phyloP scores from a whole-genome alignment of 2,329 filamentous ascomycete genomes.

The Aspergillus aculeatus region DNA sequence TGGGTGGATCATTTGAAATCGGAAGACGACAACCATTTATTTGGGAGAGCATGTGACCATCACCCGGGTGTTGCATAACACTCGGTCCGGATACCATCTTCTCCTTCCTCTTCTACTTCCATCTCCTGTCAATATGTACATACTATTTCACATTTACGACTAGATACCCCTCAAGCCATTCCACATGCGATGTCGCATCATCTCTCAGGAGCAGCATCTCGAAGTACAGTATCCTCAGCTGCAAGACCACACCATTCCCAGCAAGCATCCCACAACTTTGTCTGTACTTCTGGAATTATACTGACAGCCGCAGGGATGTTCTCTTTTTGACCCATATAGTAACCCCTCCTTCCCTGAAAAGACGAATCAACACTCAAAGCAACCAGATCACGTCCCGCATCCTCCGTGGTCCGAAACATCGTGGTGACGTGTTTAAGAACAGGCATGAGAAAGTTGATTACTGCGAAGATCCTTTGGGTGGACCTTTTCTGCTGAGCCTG shows the following conservation, averaged over 20 bases:
- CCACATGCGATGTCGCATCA: background rate
- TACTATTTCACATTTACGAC: too few species aligned
- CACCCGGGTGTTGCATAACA: too few species aligned
- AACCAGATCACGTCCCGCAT: constrained; percentile 21
- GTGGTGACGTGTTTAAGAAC: constrained; percentile 18
- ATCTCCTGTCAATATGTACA: too few species aligned
- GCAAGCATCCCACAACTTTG: constrained; percentile 19
- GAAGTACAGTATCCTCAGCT: constrained; percentile 12
- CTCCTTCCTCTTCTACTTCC: too few species aligned
- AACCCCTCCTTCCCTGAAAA: constrained; percentile 17
- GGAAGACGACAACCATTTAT: too few species aligned
- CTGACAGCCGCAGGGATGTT: background rate
- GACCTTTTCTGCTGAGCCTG: constrained; percentile 18
- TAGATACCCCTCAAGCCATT: background rate
- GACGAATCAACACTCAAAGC: constrained; percentile 14
- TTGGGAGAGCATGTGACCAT: too few species aligned
- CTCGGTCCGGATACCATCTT: too few species aligned
- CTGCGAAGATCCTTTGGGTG: constrained; percentile 7
- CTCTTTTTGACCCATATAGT: constrained; percentile 15
- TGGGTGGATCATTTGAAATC: too few species aligned
- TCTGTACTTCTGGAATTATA: constrained; percentile 6
- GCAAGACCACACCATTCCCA: constrained; percentile 20
- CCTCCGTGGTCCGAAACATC: constrained; percentile 15
- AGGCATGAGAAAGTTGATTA: constrained; percentile 19
- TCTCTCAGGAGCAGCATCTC: background rate